A percentile compares a stretch with the other conserved stretches of the same genome.
Evolutionary conservation across 192 early-diverging fungal species (phyloP).

Genomic region (Umbelopsis vinacea): DNA sequence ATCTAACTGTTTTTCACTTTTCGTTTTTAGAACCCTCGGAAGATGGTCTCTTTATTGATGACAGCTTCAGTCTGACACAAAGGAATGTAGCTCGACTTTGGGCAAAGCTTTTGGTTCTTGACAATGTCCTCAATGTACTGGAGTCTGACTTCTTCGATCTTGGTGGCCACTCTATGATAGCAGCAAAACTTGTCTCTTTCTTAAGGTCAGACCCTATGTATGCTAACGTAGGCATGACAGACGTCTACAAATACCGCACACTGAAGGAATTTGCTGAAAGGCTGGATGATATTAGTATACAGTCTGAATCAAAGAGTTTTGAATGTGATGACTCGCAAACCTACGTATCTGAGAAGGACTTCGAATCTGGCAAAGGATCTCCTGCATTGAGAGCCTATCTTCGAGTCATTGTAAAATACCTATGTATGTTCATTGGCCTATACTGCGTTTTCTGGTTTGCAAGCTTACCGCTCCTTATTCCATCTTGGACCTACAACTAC

Average conservation of each 20-base stretch:
- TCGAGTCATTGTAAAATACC: not conserved
- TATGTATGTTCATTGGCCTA: not conserved
- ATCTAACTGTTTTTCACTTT: too few relatives aligned
- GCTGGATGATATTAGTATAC: not conserved
- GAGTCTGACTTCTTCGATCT: conserved; percentile 3
- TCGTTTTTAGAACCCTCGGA: not conserved
- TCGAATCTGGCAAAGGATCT: not conserved
- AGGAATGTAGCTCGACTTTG: not conserved
- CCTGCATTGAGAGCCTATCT: not conserved
- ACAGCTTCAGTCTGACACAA: not conserved
- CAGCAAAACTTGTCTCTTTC: not conserved
- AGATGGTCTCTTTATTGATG: not conserved
- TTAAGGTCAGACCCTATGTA: not conserved
- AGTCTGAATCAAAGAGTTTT: not conserved
- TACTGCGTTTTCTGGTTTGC: not conserved
- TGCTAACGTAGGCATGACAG: not conserved
- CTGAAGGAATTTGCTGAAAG: not conserved
- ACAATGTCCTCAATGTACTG: not conserved
- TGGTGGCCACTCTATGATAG: not conserved
- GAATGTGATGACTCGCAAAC: not conserved
- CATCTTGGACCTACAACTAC: not conserved
- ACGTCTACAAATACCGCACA: not conserved
- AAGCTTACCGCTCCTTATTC: not conserved
- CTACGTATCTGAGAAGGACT: not conserved
- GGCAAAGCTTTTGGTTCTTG: not conserved